A percentile compares a stretch with the other conserved stretches of the same genome.
Evolutionary conservation across 768 basidiomycete genomes (phyloP).

Genomic region (Amanita inopinata): DNA sequence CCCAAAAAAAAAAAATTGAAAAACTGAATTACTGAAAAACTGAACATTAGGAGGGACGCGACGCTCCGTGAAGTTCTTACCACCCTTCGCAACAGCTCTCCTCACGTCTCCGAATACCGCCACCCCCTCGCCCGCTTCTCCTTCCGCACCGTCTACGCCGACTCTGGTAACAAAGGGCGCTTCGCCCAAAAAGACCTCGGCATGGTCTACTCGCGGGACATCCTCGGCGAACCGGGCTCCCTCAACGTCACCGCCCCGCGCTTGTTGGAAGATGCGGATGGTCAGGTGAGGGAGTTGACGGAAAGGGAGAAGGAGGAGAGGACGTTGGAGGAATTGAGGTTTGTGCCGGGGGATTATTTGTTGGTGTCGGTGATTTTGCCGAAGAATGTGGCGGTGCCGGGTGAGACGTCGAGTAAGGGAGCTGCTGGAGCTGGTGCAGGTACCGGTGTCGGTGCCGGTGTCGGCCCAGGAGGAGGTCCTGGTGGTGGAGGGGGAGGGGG

Average conservation of each 20-base stretch:
- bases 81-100: conserved; percentile 63
- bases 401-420: conserved; percentile 46
- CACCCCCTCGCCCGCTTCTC: conserved; percentile 77
- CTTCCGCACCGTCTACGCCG: conserved; percentile 74
- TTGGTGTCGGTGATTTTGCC: conserved; percentile 68
- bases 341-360: conserved; percentile 75
- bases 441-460: conserved; percentile 22
- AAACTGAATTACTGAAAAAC: too few relatives aligned
- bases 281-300: conserved; percentile 22
- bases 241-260: conserved; percentile 48
- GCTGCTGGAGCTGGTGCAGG: conserved; percentile 23
- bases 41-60: conserved; percentile 61
- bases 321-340: conserved; percentile 70
- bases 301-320: conserved; percentile 53
- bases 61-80: conserved; percentile 73
- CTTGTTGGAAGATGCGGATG: conserved; percentile 42
- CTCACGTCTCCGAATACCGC: conserved; percentile 59
- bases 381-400: conserved; percentile 45
- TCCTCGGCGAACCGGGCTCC: conserved; percentile 70
- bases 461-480: conserved; percentile 14
- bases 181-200: conserved; percentile 75
- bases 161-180: conserved; percentile 59
- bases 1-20: too few relatives aligned
- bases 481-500: conserved; percentile 18
- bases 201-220: conserved; percentile 74